phyloP scores from a whole-genome alignment of 306 rosid species.

The Canavalia ensiformis region DNA sequence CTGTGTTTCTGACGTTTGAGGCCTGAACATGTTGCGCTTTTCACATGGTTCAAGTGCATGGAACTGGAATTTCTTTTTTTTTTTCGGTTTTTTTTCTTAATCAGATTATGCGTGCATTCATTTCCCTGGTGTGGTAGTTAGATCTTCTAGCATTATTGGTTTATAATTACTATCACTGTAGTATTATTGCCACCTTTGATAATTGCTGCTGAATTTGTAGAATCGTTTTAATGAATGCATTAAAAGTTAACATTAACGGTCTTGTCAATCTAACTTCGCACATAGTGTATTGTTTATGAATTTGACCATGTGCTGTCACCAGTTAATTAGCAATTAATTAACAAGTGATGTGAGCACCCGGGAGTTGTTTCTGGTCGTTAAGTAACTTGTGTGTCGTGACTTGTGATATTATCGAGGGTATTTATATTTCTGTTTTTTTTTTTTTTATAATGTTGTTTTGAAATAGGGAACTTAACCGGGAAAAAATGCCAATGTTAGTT shows the following conservation, averaged over 20 bases:
- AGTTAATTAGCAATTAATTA: constrained; percentile 1
- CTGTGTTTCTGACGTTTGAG: constrained; percentile 29
- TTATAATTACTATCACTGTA: not conserved
- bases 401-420: not conserved
- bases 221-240: not conserved
- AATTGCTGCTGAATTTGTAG: not conserved
- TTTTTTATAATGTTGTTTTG: constrained; percentile 19
- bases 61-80: not conserved
- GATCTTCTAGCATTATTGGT: not conserved
- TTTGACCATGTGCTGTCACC: not conserved
- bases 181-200: not conserved
- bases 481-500: not conserved
- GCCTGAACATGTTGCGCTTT: not conserved
- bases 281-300: not conserved
- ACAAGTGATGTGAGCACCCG: not conserved
- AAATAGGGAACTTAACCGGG: not conserved
- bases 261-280: constrained; percentile 13
- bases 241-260: not conserved
- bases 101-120: constrained; percentile 1
- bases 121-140: constrained; percentile 10
- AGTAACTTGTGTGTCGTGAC: not conserved
- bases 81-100: not conserved
- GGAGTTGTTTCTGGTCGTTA: not conserved
- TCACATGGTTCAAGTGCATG: not conserved
- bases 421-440: not conserved